phyloP scores from a whole-genome alignment of 2,329 filamentous ascomycete species.

The Apiospora kogelbergensis region DNA sequence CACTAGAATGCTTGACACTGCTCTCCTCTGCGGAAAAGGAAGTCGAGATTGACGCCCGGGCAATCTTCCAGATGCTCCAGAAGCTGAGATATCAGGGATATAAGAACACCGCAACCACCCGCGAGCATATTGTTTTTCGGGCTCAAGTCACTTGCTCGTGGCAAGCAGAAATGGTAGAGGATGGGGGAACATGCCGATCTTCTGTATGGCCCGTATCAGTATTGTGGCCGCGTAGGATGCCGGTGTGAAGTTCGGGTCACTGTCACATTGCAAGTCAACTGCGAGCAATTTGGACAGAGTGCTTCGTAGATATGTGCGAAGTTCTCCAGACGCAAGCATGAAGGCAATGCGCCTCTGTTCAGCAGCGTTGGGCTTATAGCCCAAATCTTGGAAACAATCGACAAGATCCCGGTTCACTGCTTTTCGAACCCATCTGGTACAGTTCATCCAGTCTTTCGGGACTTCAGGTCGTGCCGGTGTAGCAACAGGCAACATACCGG shows the following conservation, averaged over 20 bases:
- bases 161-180: conserved; percentile 13
- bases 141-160: neutral
- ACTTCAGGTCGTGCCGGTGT: neutral
- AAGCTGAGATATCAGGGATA: conserved; percentile 15
- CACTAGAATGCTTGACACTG: neutral
- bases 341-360: conserved; percentile 17
- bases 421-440: neutral
- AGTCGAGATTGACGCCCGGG: conserved; percentile 10
- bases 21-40: conserved; percentile 13
- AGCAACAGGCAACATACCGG: neutral
- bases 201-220: conserved; percentile 11
- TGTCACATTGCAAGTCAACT: conserved; percentile 13
- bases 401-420: conserved; percentile 4
- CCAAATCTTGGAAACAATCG: conserved; percentile 13
- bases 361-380: neutral
- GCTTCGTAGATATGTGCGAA: conserved; percentile 10
- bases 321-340: conserved; percentile 15
- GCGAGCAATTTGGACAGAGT: conserved; percentile 13
- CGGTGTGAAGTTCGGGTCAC: conserved; percentile 5
- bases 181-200: conserved; percentile 13
- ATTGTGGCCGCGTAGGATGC: conserved; percentile 13
- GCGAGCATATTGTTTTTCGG: neutral
- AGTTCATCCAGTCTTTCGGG: neutral
- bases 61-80: conserved; percentile 9
- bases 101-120: conserved; percentile 6